Evolutionary conservation across 1,139 yeast genomes (phyloP), one percentile per base, ranked within the genome.

Genomic region (Geotrichum histeridarum): DNA sequence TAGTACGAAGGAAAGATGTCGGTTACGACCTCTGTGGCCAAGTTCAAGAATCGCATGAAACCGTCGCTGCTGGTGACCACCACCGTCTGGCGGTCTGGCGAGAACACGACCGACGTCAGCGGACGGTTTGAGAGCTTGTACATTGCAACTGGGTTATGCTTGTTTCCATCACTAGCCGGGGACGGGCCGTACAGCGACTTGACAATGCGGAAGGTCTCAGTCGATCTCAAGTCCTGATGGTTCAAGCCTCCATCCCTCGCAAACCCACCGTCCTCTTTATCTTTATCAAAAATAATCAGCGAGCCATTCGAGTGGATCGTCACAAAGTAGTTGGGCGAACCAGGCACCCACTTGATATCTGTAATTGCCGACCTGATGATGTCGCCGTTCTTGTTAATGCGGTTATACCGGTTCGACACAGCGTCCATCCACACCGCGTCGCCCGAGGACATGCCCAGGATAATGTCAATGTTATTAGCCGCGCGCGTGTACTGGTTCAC

Each of bases 21-120:
- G 1, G 82, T 73, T 5, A 84, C 64, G 38, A 56, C 61, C 56
- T 81, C 82, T 12, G 69, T 69, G 22, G 68, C 70, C 5, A 82
- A 67, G 64, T 84, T 85, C 45, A 86, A 70, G 32, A 86, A 64
- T 49, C 86, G 72, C 15, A 84, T 72, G 60, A 79, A 78, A 1
- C 93, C 95, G 64, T 85, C 91, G 60, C 81, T 85, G 7, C 83
- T 73, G 0, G 86, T 81, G 41, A 84, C 67, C 0, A 85, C 82
- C n/a, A 74, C 51, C 4, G 71, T 55, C 55, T 71, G 58, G 15
- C 61, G 59, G 31, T 66, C 65, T 22, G 83, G 80, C 15, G 87
- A 86, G 45, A 74, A 70, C 35, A 73, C 67, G n/a, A 80, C 69
- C n/a, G 76, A 71, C 0, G 83, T 78, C 39, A 86, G 75, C 1